Base-by-base conservation (phyloP, 345 rosid species). In the Populus davidiana region DNA sequence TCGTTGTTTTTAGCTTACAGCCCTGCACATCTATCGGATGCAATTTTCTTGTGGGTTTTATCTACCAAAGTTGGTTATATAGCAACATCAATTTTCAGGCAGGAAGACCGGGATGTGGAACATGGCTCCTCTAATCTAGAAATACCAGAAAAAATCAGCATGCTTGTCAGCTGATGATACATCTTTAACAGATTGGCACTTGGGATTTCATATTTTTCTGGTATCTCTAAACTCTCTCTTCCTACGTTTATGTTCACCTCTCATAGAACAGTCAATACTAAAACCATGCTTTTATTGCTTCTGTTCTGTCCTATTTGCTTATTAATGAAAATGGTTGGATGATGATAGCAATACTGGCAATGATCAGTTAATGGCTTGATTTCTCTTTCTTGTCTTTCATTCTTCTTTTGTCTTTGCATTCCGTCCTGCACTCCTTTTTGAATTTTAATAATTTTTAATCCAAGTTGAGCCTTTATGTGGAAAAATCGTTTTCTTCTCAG, bases 111-210 rank as follows among this genome's bases (percentile, higher is more conserved):
- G 66, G 96, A 87, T 79, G 82, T 85, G 65, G 93, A 88, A 76
- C 89, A 82, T 76, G 82, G 89, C 52, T 83, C 90, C 78, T 81
- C 96, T 76, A 86, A 87, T 77, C 74, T 86, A 31, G 93, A 92
- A 70, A 66, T 88, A 14, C 86, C 92, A 65, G 90, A 86, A 80
- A 96, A 89, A 85, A 4, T 78, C 88, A 77, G 86, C 87, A 66
- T 90, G 88, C 77, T 79, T 94, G 79, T 89, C 97, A 70, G 86
- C 87, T 79, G 91, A 88, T 77, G 93, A 93, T 81, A 78, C 88
- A 70, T 89, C 96, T 82, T 87, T 92, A 84, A 92, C 90, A 29
- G 99, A 93, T 83, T 96, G 99, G 98, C 97, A 93, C 86, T 83
- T 89, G 81, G 98, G 99, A 81, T 96, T 93, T 82, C 98, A 91